Evolutionary conservation across 371 early-diverging fungal species (phyloP), one percentile per base, ranked within the genome.

Genomic region (Circinella umbellata): DNA sequence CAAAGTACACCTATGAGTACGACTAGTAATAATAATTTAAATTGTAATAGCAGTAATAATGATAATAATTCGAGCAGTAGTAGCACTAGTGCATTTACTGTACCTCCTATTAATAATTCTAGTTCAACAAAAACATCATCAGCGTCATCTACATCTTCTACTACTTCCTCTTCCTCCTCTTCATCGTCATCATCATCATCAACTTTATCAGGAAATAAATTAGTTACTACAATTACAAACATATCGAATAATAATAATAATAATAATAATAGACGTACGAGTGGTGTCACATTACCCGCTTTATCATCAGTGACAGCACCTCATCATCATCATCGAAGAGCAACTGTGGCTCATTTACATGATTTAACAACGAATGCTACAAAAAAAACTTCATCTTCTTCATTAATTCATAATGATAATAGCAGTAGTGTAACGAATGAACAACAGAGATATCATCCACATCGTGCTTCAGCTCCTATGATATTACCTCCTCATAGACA

Each of bases 291-390:
- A n/a, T 60, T 70, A 35, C 70, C 70, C 5, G 62, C 65, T 0
- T 17, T 70, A 3, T 37, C 70, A 10, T 70, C 70, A 38, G 38
- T 70, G n/a, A 70, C 72, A 37, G 36, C 64, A 35, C 15, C 27
- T n/a, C 47, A 36, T 53, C 54, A 20, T 48, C 61, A 38, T 48
- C 61, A 38, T 34, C 61, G 47, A 61, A 55, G 57, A 34, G 35
- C 67, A 18, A 38, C 61, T 49, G 60, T 60, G 10, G 46, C 13
- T 14, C 37, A 15, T 37, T 34, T 60, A 10, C 55, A 20, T 20
- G 60, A 17, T 14, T 11, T 69, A n/a, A 69, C 35, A 4, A 47
- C 49, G 8, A 18, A 59, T n/a, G 20, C 55, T 13, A 27, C 69
- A 3, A n/a, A 37, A n/a, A n/a, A 18, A 11, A 37, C 57, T 11